A percentile compares a stretch with the other conserved stretches of the same genome.
phyloP scores from a whole-genome alignment of 371 early-diverging fungal genomes.

The Polyrhizophydium stewartii region DNA sequence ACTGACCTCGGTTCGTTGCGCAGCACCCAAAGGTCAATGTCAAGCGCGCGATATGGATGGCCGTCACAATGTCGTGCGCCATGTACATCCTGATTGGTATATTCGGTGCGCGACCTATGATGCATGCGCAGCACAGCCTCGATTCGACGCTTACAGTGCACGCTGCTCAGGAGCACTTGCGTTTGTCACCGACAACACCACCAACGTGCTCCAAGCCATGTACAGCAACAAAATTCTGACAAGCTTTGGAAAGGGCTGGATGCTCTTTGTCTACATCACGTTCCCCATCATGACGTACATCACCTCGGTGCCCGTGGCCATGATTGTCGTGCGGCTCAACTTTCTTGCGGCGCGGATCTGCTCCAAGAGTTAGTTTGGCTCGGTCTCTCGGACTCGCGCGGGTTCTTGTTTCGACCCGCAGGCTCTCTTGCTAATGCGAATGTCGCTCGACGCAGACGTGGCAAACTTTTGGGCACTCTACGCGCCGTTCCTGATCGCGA shows the following conservation, averaged over 20 bases:
- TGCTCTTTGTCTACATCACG: constrained; percentile 5
- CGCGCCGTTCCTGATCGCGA: constrained; percentile 35
- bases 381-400: no score
- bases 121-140: neutral
- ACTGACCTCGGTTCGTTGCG: neutral
- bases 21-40: neutral
- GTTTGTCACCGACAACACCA: neutral
- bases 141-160: neutral
- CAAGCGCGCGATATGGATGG: constrained; percentile 18
- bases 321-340: constrained; percentile 11
- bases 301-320: constrained; percentile 14
- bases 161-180: constrained; percentile 2
- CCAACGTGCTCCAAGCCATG: constrained; percentile 15
- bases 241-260: neutral
- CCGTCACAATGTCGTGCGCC: constrained; percentile 14
- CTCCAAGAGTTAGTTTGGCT: neutral
- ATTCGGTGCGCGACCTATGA: constrained; percentile 18
- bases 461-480: constrained; percentile 30
- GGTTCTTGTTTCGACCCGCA: no score
- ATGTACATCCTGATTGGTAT: constrained; percentile 31
- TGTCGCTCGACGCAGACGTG: no score
- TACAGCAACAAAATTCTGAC: neutral
- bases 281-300: constrained; percentile 13
- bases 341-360: constrained; percentile 13
- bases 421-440: no score